Conservation (phyloP, 1,284 basidiomycete species). For the Irpex sp. region DNA sequence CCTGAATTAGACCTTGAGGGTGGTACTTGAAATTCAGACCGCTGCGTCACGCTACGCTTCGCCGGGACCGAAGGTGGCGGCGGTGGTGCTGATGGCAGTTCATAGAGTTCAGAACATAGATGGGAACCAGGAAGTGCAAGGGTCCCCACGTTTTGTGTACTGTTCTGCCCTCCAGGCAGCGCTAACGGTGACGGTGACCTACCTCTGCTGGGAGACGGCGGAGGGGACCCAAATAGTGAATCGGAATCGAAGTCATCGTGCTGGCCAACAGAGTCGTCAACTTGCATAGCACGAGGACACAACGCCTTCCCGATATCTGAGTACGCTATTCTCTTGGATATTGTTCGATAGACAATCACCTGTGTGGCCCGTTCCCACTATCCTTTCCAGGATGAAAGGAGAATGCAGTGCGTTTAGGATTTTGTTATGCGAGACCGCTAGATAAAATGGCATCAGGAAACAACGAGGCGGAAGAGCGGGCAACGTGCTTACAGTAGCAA, state of each 20-base stretch:
- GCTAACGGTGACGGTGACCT: conserved; percentile 63
- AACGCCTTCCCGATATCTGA: conserved; percentile 6
- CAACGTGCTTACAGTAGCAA: not conserved
- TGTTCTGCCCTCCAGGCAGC: conserved; percentile 46
- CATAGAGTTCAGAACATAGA: conserved; percentile 53
- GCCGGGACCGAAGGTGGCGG: conserved; percentile 60
- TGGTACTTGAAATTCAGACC: conserved; percentile 5
- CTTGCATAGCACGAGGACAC: conserved; percentile 19
- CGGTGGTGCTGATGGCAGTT: conserved; percentile 67
- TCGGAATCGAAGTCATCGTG: conserved; percentile 45
- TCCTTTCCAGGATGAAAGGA: not conserved
- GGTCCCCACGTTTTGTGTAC: conserved; percentile 84
- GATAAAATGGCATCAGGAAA: not conserved
- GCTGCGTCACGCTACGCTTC: conserved; percentile 11
- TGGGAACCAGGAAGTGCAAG: conserved; percentile 94
- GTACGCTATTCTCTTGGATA: not conserved
- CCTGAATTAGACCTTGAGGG: conserved; percentile 13
- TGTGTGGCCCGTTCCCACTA: not conserved
- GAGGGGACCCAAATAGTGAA: conserved; percentile 79
- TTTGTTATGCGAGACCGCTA: not conserved
- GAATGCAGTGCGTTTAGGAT: not conserved
- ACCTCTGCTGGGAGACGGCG: conserved; percentile 68
- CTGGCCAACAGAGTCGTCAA: conserved; percentile 12
- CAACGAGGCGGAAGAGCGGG: not conserved
- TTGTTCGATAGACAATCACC: not conserved